Evolutionary conservation across 2,329 filamentous ascomycete species (phyloP), one percentile per base, ranked within the genome.

Genomic region (Cordyceps sp.): DNA sequence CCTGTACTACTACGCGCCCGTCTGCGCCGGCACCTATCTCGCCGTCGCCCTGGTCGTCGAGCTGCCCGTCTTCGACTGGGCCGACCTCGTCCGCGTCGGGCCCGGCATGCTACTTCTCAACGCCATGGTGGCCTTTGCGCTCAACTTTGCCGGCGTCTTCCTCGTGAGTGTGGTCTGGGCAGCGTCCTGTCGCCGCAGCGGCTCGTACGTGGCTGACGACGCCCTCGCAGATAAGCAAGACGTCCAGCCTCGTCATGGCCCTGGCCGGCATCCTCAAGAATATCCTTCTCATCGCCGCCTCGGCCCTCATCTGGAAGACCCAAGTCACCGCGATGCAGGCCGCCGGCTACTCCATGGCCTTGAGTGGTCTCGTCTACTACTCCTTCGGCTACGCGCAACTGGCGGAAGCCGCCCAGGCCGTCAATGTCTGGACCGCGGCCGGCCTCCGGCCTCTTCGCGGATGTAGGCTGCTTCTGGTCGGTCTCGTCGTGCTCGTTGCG

Each of bases 221-320:
- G 13, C 18, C 2, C 9, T 6, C 5, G 9, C 32, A 88, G 80
- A 92, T 92, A 46, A 82, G 83, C 51, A 85, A 82, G 58, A 92
- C 83, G 7, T 92, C 83, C 2, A 80, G 79, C 35, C 70, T 92
- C 32, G 81, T 86, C 45, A 78, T 92, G 59, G 85, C 82, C 22
- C 71, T 92, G 17, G 85, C 77, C 36, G 82, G 84, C 52, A 83
- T 92, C 41, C 70, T 90, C 47, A 92, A 92, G 59, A 82, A 85
- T 54, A 86, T 92, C 38, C 71, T 92, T 36, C 73, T 92, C 34
- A 81, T 92, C 40, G 61, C 69, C 37, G 67, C 73, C 36, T 84
- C 79, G 33, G 78, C 90, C 56, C 53, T 82, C 47, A 75, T 88
- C 50, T 90, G 82, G 76, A 62, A 68, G 42, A 83, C 81, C 35